Evolutionary conservation across 768 basidiomycete species (phyloP).

Genomic region (Artomyces pyxidatus): DNA sequence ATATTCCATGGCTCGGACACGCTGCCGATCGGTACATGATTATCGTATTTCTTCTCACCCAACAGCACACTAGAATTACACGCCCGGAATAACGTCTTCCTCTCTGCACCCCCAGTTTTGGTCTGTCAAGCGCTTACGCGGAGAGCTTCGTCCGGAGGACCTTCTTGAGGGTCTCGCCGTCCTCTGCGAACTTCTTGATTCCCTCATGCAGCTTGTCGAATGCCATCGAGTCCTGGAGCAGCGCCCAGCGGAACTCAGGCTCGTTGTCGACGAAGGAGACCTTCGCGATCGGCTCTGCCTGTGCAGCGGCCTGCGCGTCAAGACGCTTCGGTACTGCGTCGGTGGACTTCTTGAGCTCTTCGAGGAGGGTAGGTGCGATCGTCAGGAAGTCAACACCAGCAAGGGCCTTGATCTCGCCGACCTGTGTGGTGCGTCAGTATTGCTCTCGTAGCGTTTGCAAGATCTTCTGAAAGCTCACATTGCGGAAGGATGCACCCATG

Average conservation of each 20-base stretch:
- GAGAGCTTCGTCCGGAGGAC: conserved; percentile 64
- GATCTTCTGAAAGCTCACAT: conserved; percentile 43
- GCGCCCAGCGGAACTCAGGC: conserved; percentile 90
- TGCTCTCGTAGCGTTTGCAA: background rate
- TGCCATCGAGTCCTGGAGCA: conserved; percentile 94
- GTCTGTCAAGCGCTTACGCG: too few species aligned
- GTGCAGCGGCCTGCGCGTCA: conserved; percentile 49
- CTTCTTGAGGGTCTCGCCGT: conserved; percentile 82
- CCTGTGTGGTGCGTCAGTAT: conserved; percentile 29
- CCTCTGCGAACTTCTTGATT: conserved; percentile 97
- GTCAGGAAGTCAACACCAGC: conserved; percentile 98
- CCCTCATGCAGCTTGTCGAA: conserved; percentile 98
- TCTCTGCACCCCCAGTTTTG: too few species aligned
- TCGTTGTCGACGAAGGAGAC: conserved; percentile 87
- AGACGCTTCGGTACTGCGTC: conserved; percentile 81
- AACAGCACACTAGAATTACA: too few species aligned
- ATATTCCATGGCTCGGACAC: too few species aligned
- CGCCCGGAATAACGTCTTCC: too few species aligned
- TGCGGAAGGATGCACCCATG: conserved; percentile 99
- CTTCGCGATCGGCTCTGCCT: conserved; percentile 62
- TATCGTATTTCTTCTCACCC: too few species aligned
- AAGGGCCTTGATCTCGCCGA: conserved; percentile 87
- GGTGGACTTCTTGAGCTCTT: conserved; percentile 82
- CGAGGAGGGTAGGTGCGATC: conserved; percentile 83
- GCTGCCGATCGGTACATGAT: too few species aligned